Base-by-base conservation (phyloP, 306 rosid genomes). In the Parietaria judaica region DNA sequence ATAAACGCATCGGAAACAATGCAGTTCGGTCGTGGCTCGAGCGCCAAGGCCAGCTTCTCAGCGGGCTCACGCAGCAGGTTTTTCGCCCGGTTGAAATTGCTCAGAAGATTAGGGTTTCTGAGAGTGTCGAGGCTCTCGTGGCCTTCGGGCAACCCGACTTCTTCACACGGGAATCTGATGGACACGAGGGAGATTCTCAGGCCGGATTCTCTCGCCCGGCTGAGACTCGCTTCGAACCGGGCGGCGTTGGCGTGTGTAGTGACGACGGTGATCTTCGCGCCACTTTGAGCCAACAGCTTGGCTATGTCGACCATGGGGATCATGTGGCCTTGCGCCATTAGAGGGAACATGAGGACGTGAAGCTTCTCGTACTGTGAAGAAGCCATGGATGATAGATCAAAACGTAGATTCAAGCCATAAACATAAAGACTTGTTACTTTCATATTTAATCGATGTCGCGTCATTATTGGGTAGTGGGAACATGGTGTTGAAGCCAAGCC, bases 111-210 rank as follows among this genome's bases (percentile, higher is more conserved):
- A 0, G 16, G n/a, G 10, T 80, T 68, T 36, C 78, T 64, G 14
- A 82, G 11, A 78, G 58, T 68, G 38, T 82, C 84, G 3, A 79
- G 31, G 65, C 71, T 82, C 62, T 81, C 83, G 23, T 74, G 71
- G 46, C 76, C 79, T n/a, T 68, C 60, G 8, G 83, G 86, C 8
- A 81, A 38, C 7, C 74, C 81, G 14, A 67, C 70, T 37, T 70
- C 77, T 51, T 70, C 13, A 13, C 34, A 64, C 5, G 85, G 77
- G 54, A 80, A 76, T 11, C 63, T 58, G 3, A 80, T 37, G 44
- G 35, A 58, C 11, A 66, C 51, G 4, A 75, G 5, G 6, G 36
- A 58, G 65, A 81, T 72, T 55, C 44, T 43, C 6, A 64, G 64
- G 3, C 78, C 62, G 0, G 76, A 74, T 1, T 70, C 43, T 7